Evolutionary conservation across 306 rosid species (phyloP).

Genomic region (Cicer chorassanicum): DNA sequence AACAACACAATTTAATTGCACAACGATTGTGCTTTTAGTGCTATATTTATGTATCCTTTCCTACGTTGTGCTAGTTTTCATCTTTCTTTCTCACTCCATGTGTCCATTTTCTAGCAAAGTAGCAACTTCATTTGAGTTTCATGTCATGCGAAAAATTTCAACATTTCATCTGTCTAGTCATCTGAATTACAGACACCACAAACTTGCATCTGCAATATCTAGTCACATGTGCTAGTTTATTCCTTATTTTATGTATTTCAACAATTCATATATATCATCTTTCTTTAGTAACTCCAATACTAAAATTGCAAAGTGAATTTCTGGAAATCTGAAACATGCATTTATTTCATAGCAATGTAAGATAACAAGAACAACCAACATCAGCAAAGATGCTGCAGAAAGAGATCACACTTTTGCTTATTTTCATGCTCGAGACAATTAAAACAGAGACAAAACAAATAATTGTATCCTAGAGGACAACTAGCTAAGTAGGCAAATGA

Average conservation of each 20-base stretch:
- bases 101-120: constrained; percentile 30
- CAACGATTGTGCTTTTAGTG: neutral
- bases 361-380: constrained; percentile 23
- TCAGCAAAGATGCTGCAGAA: neutral
- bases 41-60: neutral
- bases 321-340: constrained; percentile 2
- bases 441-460: neutral
- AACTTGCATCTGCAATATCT: neutral
- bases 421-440: neutral
- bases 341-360: neutral
- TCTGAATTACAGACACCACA: neutral
- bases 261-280: constrained; percentile 29
- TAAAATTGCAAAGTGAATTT: constrained; percentile 11
- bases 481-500: too few relatives aligned
- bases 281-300: neutral
- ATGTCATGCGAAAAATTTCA: neutral
- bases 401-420: constrained; percentile 23
- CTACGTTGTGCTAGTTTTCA: constrained; percentile 13
- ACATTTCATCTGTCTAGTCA: neutral
- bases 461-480: too few relatives aligned
- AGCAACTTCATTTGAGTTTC: constrained; percentile 12
- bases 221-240: constrained; percentile 26
- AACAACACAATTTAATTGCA: constrained; percentile 7
- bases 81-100: neutral
- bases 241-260: constrained; percentile 12